phyloP scores from a whole-genome alignment of 148 eudicot genomes.

The Fagopyrum esculentum region DNA sequence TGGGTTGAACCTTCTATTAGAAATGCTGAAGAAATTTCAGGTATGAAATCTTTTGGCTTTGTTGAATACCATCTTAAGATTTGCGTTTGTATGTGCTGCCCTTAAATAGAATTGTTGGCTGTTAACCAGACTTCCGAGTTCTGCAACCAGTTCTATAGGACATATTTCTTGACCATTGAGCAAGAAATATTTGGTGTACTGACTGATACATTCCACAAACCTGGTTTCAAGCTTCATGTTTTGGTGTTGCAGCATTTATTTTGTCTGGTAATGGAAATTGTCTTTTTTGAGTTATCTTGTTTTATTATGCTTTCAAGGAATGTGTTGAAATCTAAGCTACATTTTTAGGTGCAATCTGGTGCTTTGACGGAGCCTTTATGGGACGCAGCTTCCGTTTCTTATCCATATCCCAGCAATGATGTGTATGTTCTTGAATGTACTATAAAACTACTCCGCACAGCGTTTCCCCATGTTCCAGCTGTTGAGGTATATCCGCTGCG shows the following conservation, averaged over 20 bases:
- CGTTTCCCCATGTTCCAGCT: slow-evolving; percentile 90
- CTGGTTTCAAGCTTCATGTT: slow-evolving; percentile 94
- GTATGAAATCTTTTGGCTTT: slow-evolving; percentile 24
- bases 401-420: slow-evolving; percentile 72
- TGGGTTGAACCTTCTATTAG: slow-evolving; percentile 84
- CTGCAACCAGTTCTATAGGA: slow-evolving; percentile 79
- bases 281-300: background rate
- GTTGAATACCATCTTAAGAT: background rate
- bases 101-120: background rate
- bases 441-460: slow-evolving; percentile 73
- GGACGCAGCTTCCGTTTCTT: slow-evolving; percentile 74
- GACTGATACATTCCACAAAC: slow-evolving; percentile 97
- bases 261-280: slow-evolving; percentile 46
- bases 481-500: slow-evolving; percentile 50
- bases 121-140: slow-evolving; percentile 67
- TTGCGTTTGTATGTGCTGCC: background rate
- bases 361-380: slow-evolving; percentile 80
- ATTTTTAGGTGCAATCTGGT: slow-evolving; percentile 68
- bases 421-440: slow-evolving; percentile 81
- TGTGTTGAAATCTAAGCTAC: background rate
- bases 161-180: slow-evolving; percentile 76
- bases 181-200: slow-evolving; percentile 97
- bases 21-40: slow-evolving; percentile 96
- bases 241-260: slow-evolving; percentile 85
- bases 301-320: background rate